phyloP scores from a whole-genome alignment of 78 protist genomes.

The slime mould (Dictyostelium discoideum) region DNA sequence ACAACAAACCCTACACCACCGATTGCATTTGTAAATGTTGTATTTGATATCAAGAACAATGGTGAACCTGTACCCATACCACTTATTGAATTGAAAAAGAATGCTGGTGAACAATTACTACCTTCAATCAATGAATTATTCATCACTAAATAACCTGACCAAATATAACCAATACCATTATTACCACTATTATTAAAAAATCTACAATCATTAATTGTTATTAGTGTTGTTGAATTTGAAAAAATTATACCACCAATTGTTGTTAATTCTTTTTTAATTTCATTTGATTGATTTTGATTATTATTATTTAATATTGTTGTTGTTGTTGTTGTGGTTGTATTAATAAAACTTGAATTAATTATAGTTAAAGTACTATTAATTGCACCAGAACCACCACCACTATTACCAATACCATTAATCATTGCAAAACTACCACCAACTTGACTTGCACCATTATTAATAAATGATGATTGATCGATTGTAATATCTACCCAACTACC shows the following conservation, averaged over 20 bases:
- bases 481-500: conserved; percentile 5
- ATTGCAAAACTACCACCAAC: not conserved
- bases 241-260: not conserved
- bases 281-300: not conserved
- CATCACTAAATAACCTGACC: not conserved
- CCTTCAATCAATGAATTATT: not conserved
- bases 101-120: not conserved
- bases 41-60: not conserved
- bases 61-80: not conserved
- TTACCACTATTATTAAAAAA: not conserved
- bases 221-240: not conserved
- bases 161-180: not conserved
- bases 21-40: not conserved
- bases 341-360: not conserved
- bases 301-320: not conserved
- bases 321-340: not conserved
- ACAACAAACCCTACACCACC: not conserved
- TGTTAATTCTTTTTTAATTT: not conserved
- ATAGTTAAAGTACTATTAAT: not conserved
- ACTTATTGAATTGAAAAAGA: not conserved
- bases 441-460: not conserved
- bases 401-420: not conserved
- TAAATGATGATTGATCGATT: not conserved
- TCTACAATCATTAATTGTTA: not conserved
- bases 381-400: conserved; percentile 5